These are phyloP conservation scores for Xylaria telfairii DNA, from an alignment of 495 filamentous ascomycete species.

Conservation along the genomic window DNA sequence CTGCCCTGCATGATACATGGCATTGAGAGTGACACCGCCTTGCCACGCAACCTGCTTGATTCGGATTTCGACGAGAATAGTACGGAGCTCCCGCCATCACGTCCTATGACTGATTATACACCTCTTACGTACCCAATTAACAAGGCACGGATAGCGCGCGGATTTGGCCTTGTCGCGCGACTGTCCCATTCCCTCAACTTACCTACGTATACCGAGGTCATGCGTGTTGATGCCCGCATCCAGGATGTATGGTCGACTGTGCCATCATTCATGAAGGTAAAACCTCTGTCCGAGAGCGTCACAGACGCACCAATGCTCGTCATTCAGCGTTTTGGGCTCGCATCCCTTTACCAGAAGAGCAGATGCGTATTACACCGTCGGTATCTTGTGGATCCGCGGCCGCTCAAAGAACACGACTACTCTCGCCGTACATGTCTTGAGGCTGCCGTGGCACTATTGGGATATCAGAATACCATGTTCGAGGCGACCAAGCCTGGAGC, in stretches of 20 bases:
- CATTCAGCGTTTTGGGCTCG: slow-evolving; percentile 73
- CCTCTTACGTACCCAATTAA: slow-evolving; percentile 54
- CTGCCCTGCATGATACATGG: slow-evolving; percentile 57
- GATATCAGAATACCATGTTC: slow-evolving; percentile 47
- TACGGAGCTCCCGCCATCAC: slow-evolving; percentile 47
- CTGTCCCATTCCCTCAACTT: slow-evolving; percentile 46
- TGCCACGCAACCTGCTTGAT: slow-evolving; percentile 56
- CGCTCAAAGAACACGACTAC: slow-evolving; percentile 67
- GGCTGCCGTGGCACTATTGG: slow-evolving; percentile 68
- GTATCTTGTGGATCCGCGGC: slow-evolving; percentile 65
- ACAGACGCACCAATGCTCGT: slow-evolving; percentile 67
- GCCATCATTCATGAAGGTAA: slow-evolving; percentile 64
- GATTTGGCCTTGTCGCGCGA: slow-evolving; percentile 47
- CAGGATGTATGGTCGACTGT: slow-evolving; percentile 62
- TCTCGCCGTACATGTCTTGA: slow-evolving; percentile 72
- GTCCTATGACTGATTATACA: slow-evolving; percentile 54
- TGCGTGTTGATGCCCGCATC: slow-evolving; percentile 67
- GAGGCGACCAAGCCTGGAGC: slow-evolving; percentile 49
- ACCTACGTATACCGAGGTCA: slow-evolving; percentile 67
- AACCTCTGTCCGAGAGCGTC: slow-evolving; percentile 64
- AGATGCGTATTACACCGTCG: slow-evolving; percentile 76
- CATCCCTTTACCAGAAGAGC: slow-evolving; percentile 74
- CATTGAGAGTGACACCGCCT: slow-evolving; percentile 54
- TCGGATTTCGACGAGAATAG: slow-evolving; percentile 55
- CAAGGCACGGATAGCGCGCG: slow-evolving; percentile 49